These are phyloP conservation scores for Draba incana DNA, from an alignment of 345 rosid genomes.

Conservation along the genomic window DNA sequence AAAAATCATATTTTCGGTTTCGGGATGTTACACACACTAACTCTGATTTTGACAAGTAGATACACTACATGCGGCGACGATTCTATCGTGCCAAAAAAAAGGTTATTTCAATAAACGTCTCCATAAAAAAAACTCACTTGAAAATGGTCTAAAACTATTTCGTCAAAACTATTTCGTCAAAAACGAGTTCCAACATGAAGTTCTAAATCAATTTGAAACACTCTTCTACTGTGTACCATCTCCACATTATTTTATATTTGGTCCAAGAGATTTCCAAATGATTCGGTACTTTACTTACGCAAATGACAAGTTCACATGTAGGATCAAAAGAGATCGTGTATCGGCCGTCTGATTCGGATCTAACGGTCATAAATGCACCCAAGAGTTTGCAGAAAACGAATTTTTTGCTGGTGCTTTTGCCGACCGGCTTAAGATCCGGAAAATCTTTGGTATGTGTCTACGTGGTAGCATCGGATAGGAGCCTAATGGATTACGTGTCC, in stretches of 20 bases:
- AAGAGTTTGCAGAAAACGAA: conserved; percentile 16
- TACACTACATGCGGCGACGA: no score
- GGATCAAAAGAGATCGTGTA: conserved; percentile 28
- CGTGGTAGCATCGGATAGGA: conserved; percentile 34
- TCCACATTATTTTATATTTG: neutral
- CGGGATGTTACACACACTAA: no score
- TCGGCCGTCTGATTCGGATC: conserved; percentile 36
- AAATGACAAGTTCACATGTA: conserved; percentile 41
- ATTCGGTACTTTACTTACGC: conserved; percentile 22
- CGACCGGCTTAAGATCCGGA: conserved; percentile 41
- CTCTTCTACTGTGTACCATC: neutral
- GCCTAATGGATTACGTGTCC: conserved; percentile 30
- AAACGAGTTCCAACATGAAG: no score
- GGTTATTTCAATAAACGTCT: no score
- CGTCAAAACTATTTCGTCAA: no score
- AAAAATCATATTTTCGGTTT: no score
- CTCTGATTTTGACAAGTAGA: no score
- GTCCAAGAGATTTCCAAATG: conserved; percentile 13
- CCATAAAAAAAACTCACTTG: no score
- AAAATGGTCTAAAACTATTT: no score
- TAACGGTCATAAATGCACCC: conserved; percentile 30
- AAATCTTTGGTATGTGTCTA: conserved; percentile 34
- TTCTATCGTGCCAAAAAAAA: no score
- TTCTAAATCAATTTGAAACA: no score
- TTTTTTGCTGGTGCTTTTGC: conserved; percentile 21